Evolutionary conservation across 495 filamentous ascomycete genomes (phyloP), one percentile per base, ranked within the genome.

Genomic region (Aspergillus ellipticus): DNA sequence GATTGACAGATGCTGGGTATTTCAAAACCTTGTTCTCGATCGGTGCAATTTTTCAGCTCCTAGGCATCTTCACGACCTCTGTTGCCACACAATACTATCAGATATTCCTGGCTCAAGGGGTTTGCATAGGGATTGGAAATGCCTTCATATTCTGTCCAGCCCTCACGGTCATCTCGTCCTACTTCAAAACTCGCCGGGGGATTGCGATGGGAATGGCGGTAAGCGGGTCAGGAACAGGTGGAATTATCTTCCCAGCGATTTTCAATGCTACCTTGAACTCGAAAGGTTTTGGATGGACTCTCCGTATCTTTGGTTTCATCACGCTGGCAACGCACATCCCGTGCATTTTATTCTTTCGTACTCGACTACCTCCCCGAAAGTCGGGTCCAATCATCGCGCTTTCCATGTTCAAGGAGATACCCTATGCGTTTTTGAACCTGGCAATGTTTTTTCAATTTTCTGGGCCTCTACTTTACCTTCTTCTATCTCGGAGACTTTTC

Each of bases 271-370:
- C 91, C 16, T 59, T 87, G 10, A 80, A 84, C 3, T 59, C 3
- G 4, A 70, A 86, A 16, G 87, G 88, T n/a, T 92, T 90, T 63
- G 62, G 71, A 1, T 89, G 87, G 88, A 85, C 88, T 0, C 75
- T 90, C 21, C 77, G 87, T 16, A 66, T 75, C 1, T 69, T 88
- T 41, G 89, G 79, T 0, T 85, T 90, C 59, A 76, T 92, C 35
- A 81, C 85, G 66, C 60, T 89, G 0, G 74, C 31, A 56, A 85
- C 42, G 10, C 50, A 58, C 6, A 62, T 79, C 15, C 69, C 76
- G 22, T 62, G 63, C 0, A 57, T 82, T 19, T 29, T 71, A 0
- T 74, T 83, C 29, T 65, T 83, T 53, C 72, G 70, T 49, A 71
- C 82, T 4, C 73, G 85, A 16, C 63, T 87, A 1, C 81, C 79